Base-by-base conservation (phyloP, 2,329 filamentous ascomycete species). In the Fusarium musae region DNA sequence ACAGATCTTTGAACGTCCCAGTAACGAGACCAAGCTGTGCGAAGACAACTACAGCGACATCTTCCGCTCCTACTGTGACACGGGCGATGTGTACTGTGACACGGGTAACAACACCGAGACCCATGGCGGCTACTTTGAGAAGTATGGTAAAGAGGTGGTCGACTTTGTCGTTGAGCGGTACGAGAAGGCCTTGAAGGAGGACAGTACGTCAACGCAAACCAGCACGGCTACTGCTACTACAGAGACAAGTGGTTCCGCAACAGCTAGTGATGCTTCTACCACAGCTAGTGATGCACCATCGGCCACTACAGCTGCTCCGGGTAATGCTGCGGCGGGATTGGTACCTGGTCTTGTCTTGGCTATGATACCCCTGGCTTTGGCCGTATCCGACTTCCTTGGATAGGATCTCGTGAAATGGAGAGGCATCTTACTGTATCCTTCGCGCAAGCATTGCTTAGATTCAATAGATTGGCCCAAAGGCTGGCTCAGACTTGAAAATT, bases 21-120 rank as follows among this genome's bases (percentile, higher is more conserved):
- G 47, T 46, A 74, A 78, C n/a, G 76, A 83, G 62, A 73, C 78
- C 47, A 78, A 75, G 40, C 73, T 75, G 19, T 85, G 83, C 77
- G 76, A 82, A 67, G 72, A 78, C 53, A 63, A 77, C 40, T 83
- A 83, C 73, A 74, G 75, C 60, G 69, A 79, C 72, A 80, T 80
- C 39, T 73, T 85, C 49, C 76, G 79, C 49, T 83, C 83, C 7
- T 85, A 81, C 75, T 85, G 83, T 76, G 83, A 85, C 76, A 79
- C 70, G 1, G 83, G 83, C 53, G 85, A 86, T 66, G 65, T 77
- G 21, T 85, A 83, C 77, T 85, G 83, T 73, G 83, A 82, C 73
- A 6, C 44, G 12, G 84, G 83, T 42, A 39, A 70, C 7, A 72
- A 77, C 44, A 63, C 42, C 5, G 61, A 62, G 6, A 79, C 82